phyloP scores from a whole-genome alignment of 2,329 filamentous ascomycete species.

The Cladorrhinum sp. region DNA sequence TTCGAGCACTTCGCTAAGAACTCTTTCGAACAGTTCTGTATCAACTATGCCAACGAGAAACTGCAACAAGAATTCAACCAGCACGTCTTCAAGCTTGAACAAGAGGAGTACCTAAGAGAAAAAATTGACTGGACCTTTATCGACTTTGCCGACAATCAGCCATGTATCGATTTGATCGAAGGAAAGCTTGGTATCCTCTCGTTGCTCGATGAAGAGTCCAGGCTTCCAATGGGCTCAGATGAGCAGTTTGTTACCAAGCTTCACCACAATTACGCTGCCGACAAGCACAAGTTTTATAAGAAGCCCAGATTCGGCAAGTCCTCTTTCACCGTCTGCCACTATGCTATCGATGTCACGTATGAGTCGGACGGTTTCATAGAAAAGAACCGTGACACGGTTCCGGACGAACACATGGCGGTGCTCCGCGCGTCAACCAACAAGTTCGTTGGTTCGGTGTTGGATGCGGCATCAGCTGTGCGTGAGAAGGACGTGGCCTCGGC shows the following conservation, averaged over 20 bases:
- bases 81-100: conserved; percentile 98
- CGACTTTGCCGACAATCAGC: conserved; percentile 98
- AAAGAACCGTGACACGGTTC: conserved; percentile 98
- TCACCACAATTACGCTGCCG: conserved; percentile 84
- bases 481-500: conserved; percentile 77
- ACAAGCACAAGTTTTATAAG: conserved; percentile 97
- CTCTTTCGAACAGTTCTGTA: conserved; percentile 99
- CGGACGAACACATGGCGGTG: conserved; percentile 96
- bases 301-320: conserved; percentile 98
- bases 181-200: conserved; percentile 92
- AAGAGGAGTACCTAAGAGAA: conserved; percentile 94
- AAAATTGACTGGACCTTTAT: conserved; percentile 99
- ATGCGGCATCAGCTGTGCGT: conserved; percentile 79
- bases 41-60: conserved; percentile 99
- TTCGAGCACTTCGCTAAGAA: conserved; percentile 99
- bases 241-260: conserved; percentile 96
- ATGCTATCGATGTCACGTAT: conserved; percentile 96
- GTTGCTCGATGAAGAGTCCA: conserved; percentile 91
- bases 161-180: conserved; percentile 97
- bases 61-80: conserved; percentile 99
- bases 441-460: conserved; percentile 81
- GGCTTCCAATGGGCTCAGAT: conserved; percentile 94
- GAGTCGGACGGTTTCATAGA: conserved; percentile 99
- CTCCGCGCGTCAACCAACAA: conserved; percentile 78
- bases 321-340: conserved; percentile 96